Percentiles rank a stretch among this genome's conserved stretches.
Evolutionary conservation across 1,284 basidiomycete species (phyloP).

Genomic region (Laetiporus sulphureus): DNA sequence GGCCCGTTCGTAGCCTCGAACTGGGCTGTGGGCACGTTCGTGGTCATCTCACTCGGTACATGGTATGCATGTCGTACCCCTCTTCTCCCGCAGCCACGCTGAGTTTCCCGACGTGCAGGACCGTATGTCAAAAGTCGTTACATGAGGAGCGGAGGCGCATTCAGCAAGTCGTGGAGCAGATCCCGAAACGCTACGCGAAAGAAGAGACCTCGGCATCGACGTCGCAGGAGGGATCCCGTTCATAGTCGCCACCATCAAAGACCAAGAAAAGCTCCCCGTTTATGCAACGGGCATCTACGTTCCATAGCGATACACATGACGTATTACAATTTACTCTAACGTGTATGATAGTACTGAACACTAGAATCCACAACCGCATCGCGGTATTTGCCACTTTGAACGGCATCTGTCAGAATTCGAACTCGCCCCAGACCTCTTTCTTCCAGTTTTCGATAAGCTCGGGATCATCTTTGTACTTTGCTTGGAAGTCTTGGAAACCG

Average conservation of each 20-base stretch:
- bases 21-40: conserved; percentile 51
- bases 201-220: too few species aligned
- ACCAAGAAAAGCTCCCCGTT: too few species aligned
- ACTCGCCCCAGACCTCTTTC: conserved; percentile 45
- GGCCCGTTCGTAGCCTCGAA: conserved; percentile 42
- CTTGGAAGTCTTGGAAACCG: conserved; percentile 67
- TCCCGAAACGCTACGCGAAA: conserved; percentile 48
- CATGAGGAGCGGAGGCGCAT: conserved; percentile 49
- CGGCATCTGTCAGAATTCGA: conserved; percentile 5
- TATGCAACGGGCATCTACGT: too few species aligned
- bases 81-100: too few species aligned
- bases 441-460: conserved; percentile 71
- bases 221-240: too few species aligned
- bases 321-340: background rate
- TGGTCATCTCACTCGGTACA: conserved; percentile 42
- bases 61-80: too few species aligned
- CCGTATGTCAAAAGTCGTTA: conserved; percentile 53
- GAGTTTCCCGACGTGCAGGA: conserved; percentile 34
- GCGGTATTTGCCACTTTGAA: background rate
- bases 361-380: background rate
- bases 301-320: too few species aligned
- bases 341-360: background rate
- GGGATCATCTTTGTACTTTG: conserved; percentile 63
- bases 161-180: conserved; percentile 51
- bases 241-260: too few species aligned